These are phyloP conservation scores for Phalaenopsis equestris DNA, from an alignment of 106 monocot species.

Conservation along the genomic window DNA sequence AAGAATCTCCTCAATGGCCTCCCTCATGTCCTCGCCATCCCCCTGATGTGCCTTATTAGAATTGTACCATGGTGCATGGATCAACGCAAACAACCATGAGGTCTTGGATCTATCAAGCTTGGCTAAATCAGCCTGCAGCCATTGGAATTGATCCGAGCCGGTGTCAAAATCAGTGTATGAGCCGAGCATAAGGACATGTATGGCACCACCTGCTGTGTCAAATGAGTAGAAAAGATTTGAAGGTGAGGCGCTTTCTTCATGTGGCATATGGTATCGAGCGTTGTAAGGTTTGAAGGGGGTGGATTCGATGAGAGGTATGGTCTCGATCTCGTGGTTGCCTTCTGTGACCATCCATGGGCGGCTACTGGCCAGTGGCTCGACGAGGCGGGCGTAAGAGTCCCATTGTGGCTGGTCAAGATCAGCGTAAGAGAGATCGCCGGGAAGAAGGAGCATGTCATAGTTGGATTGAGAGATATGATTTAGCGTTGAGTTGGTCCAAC, in stretches of 20 bases:
- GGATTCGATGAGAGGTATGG: conserved; percentile 23
- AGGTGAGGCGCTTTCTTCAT: conserved; percentile 28
- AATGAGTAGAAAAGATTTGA: conserved; percentile 67
- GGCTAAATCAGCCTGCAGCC: conserved; percentile 35
- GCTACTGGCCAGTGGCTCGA: conserved; percentile 41
- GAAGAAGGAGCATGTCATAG: conserved; percentile 49
- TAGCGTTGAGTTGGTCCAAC: conserved; percentile 47
- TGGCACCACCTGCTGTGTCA: conserved; percentile 26
- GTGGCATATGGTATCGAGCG: conserved; percentile 48
- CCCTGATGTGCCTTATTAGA: conserved; percentile 42
- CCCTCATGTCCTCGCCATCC: conserved; percentile 51
- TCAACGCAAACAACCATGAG: conserved; percentile 50
- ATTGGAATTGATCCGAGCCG: conserved; percentile 34
- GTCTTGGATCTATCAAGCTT: conserved; percentile 43
- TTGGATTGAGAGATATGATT: conserved; percentile 12
- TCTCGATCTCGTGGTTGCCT: conserved; percentile 63
- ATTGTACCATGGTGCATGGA: conserved; percentile 94
- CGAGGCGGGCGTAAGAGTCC: conserved; percentile 51
- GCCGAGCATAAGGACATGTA: conserved; percentile 55
- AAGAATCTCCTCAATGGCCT: conserved; percentile 34
- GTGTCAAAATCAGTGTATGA: conserved; percentile 46
- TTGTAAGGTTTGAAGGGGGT: conserved; percentile 43
- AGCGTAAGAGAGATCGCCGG: conserved; percentile 47
- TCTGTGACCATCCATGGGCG: conserved; percentile 64
- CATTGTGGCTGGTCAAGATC: conserved; percentile 34